A percentile compares a stretch with the other conserved stretches of the same genome.
phyloP scores from a whole-genome alignment of 2,329 filamentous ascomycete species.

The Aspergillus transmontanensis region DNA sequence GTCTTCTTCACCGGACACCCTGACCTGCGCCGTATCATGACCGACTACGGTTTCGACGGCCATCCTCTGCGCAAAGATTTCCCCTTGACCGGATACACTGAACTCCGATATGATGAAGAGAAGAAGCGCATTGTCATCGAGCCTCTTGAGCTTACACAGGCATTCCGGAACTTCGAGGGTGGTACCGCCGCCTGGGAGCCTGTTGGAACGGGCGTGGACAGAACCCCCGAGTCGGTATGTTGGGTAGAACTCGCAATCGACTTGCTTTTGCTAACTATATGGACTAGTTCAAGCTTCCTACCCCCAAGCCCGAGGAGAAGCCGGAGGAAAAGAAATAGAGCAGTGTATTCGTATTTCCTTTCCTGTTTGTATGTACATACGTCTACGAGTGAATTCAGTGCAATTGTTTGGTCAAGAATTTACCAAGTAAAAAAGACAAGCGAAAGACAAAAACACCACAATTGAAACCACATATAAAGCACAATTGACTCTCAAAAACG shows the following conservation, averaged over 20 bases:
- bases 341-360: conserved; percentile 39
- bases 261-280: not conserved
- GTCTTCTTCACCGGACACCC: conserved; percentile 96
- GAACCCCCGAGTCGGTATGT: conserved; percentile 70
- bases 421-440: not conserved
- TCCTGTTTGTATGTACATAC: conserved; percentile 44
- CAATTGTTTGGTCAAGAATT: conserved; percentile 8
- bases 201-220: conserved; percentile 71
- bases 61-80: conserved; percentile 98
- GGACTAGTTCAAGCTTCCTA: conserved; percentile 82
- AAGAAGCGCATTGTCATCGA: conserved; percentile 99
- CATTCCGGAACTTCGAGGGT: conserved; percentile 97
- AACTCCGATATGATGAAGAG: conserved; percentile 97
- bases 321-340: conserved; percentile 87
- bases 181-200: conserved; percentile 73
- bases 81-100: conserved; percentile 95
- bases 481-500: not conserved
- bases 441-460: not conserved
- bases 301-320: conserved; percentile 91
- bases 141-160: conserved; percentile 95
- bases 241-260: conserved; percentile 16
- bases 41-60: conserved; percentile 97
- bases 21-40: conserved; percentile 96
- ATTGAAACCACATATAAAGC: not conserved
- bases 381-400: conserved; percentile 26